Evolutionary conservation across 2,329 filamentous ascomycete species (phyloP), one percentile per base, ranked within the genome.

Genomic region (Aureobasidium sp.): DNA sequence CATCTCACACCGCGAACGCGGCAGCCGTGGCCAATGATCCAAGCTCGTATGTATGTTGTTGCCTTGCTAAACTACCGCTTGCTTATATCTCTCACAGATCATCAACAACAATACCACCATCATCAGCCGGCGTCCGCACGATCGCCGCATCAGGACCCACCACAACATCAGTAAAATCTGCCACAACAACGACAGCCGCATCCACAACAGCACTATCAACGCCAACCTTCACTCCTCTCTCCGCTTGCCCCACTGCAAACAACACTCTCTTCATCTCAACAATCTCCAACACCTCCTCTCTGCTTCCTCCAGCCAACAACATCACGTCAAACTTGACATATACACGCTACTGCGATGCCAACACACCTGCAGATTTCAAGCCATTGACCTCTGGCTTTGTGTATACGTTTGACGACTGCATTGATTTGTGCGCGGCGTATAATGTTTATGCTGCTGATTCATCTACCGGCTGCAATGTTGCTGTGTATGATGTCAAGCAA

Each of bases 401-500:
- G 19, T 74, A 73, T 66, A 69, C 65, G 59, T 71, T 74, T 64
- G 64, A 64, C 64, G 72, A 74, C 61, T 74, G 72, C 66, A 67
- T 73, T 31, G 71, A 73, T 59, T 27, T 72, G 40, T 74, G 72
- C 64, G 70, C 72, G 14, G 66, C 67, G 29, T 66, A 68, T 64
- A 73, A 73, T 48, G 67, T 62, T 62, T 66, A 63, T 53, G 61
- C 65, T 47, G 60, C 53, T 15, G 62, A 48, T 22, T 49, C 44
- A 50, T 12, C 29, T 2, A 69, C 70, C 29, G 15, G 3, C 37
- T 74, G 72, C 66, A 70, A 66, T 0, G 67, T 69, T 15, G 72
- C 71, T 5, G 70, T 70, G 2, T 74, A 73, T 62, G 60, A 69
- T 35, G 57, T 68, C 15, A 50, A 62, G 14, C 68, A 61, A 8